A percentile compares a stretch with the other conserved stretches of the same genome.
phyloP scores from a whole-genome alignment of 768 basidiomycete genomes.

The Kwoniella dejecticola region DNA sequence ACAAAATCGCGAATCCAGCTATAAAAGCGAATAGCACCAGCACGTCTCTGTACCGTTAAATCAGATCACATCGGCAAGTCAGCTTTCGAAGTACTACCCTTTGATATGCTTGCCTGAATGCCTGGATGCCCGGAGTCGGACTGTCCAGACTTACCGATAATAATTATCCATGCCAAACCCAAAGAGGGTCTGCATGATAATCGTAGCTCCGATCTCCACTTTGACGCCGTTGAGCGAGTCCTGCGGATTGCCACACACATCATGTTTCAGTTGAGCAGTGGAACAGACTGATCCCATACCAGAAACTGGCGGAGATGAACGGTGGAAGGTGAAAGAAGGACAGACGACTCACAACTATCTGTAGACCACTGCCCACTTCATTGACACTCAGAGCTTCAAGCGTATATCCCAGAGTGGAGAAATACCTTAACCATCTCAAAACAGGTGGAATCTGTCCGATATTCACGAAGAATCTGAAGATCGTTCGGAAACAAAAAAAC shows the following conservation, averaged over 20 bases:
- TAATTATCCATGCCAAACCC: slow-evolving; percentile 81
- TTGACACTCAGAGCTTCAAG: slow-evolving; percentile 80
- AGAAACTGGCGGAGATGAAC: no score
- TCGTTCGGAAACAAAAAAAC: slow-evolving; percentile 51
- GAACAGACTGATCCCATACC: no score
- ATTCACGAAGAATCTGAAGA: slow-evolving; percentile 82
- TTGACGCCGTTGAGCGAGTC: slow-evolving; percentile 80
- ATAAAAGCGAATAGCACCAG: slow-evolving; percentile 84
- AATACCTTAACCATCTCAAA: slow-evolving; percentile 89
- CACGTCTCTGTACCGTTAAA: slow-evolving; percentile 64
- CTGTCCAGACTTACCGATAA: slow-evolving; percentile 61
- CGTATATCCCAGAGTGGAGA: slow-evolving; percentile 60
- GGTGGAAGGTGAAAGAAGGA: not conserved
- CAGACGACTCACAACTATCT: slow-evolving; percentile 61
- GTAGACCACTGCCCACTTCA: slow-evolving; percentile 83
- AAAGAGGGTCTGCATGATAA: slow-evolving; percentile 90
- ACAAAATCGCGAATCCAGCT: slow-evolving; percentile 70
- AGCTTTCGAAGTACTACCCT: not conserved
- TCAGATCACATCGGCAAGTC: not conserved
- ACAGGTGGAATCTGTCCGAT: slow-evolving; percentile 81
- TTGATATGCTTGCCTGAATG: not conserved
- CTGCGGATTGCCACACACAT: no score
- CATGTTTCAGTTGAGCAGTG: no score
- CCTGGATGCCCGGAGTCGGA: no score
- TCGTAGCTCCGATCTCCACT: slow-evolving; percentile 71